These are phyloP conservation scores for Trichopus zeylanicus DNA, from an alignment of 116 monocot genomes.

Conservation along the genomic window DNA sequence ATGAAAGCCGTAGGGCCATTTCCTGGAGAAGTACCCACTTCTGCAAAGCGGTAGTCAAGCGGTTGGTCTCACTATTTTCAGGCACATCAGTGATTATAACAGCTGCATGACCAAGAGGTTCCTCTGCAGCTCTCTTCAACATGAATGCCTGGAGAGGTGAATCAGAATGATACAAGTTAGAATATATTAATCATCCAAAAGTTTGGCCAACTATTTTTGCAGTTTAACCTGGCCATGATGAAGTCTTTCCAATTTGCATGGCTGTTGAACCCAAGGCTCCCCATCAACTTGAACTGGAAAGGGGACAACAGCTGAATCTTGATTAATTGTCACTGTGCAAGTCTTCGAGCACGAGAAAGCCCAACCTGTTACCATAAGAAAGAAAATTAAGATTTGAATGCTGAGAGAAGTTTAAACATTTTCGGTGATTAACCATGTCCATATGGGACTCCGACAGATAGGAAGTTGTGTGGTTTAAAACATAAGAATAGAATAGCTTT, in stretches of 20 bases:
- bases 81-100: constrained; percentile 88
- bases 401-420: too few species aligned
- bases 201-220: too few species aligned
- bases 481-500: too few species aligned
- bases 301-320: constrained; percentile 49
- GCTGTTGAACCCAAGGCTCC: constrained; percentile 89
- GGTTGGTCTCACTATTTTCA: constrained; percentile 63
- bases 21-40: constrained; percentile 72
- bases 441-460: too few species aligned
- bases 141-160: constrained; percentile 46
- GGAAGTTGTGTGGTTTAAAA: too few species aligned
- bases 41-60: constrained; percentile 64
- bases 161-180: background rate
- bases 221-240: constrained; percentile 94
- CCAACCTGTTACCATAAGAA: constrained; percentile 71
- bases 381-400: too few species aligned
- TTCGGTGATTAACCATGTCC: too few species aligned
- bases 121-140: constrained; percentile 57
- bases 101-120: constrained; percentile 74
- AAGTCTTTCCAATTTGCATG: constrained; percentile 69
- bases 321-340: constrained; percentile 70
- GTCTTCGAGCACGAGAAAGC: constrained; percentile 72
- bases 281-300: constrained; percentile 90
- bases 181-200: too few species aligned
- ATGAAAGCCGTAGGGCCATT: constrained; percentile 40